Conservation (phyloP, 2,329 filamentous ascomycete genomes). For the Fusarium oxysporum region DNA sequence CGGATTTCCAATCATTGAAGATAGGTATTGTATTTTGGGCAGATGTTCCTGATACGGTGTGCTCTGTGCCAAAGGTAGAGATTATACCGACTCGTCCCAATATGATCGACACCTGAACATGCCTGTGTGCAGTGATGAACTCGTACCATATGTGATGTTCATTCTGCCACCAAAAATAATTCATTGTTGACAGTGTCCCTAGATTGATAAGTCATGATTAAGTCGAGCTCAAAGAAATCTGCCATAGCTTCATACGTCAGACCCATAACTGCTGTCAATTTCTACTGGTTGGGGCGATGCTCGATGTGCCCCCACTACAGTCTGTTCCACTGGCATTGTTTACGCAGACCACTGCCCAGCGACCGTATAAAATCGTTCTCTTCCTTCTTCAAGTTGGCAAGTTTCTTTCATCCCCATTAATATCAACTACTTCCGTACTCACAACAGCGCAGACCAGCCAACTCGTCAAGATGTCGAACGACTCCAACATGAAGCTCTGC, state of each 20-base stretch:
- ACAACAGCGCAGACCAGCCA: neutral
- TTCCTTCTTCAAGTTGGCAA: neutral
- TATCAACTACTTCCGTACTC: neutral
- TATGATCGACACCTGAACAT: neutral
- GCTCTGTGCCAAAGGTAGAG: too few species aligned
- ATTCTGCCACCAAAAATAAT: neutral
- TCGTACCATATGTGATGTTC: accelerated
- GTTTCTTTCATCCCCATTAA: neutral
- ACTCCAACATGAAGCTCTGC: neutral
- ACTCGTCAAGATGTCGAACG: neutral
- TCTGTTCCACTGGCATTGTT: neutral
- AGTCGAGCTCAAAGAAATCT: neutral
- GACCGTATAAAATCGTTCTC: neutral
- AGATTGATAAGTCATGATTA: neutral
- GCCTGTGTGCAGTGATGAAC: neutral
- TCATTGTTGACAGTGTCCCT: neutral
- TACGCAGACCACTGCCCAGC: neutral
- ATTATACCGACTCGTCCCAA: too few species aligned
- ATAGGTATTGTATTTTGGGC: too few species aligned
- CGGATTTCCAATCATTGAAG: too few species aligned
- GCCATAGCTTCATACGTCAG: neutral
- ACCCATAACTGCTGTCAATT: neutral
- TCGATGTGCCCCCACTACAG: neutral
- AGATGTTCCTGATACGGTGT: too few species aligned
- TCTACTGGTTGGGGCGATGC: neutral